Evolutionary conservation across 2,329 filamentous ascomycete species (phyloP), one percentile per base, ranked within the genome.

Genomic region (Helotiales sp.): DNA sequence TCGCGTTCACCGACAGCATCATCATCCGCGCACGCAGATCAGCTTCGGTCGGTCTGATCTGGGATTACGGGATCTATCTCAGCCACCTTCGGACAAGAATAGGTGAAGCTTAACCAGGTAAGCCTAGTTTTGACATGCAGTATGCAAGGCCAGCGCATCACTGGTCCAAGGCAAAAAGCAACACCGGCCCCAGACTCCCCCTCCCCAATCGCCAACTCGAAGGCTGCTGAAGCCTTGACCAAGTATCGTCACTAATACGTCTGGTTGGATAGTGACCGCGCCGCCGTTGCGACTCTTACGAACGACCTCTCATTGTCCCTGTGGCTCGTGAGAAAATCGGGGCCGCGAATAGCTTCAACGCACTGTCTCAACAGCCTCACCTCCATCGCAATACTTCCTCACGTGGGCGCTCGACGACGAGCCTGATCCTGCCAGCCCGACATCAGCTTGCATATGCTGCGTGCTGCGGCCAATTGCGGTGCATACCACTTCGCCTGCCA

Each of bases 391-490:
- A 64, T 60, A 60, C 57, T 52, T 42, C 57, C 63, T 69, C 70
- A 70, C 67, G 68, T 70, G 69, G 62, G 61, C 50, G 48, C 52
- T 40, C 61, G 47, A 61, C 61, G 49, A 66, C 55, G 59, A 69
- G 66, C 67, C 68, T 64, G 61, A 65, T 60, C 58, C 48, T 48
- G 59, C 60, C 60, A 67, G 80, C 78, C 72, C 73, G 68, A 77
- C 77, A 79, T 79, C 79, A 77, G 77, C 79, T 76, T 81, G 81
- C 82, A 84, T 82, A 80, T 81, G 79, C 78, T 76, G 78, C n/a
- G n/a, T 78, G 76, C 77, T 77, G 76, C 76, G 73, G 76, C 77
- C 76, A 76, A 77, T 76, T 77, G 75, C 78, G 75, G 75, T 75
- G 76, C 77, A 75, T 77, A 76, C 74, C 74, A 79, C 74, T 75